A percentile compares a stretch with the other conserved stretches of the same genome.
Evolutionary conservation across 2,329 filamentous ascomycete genomes (phyloP).

Genomic region (Botryosphaeria dothidea): DNA sequence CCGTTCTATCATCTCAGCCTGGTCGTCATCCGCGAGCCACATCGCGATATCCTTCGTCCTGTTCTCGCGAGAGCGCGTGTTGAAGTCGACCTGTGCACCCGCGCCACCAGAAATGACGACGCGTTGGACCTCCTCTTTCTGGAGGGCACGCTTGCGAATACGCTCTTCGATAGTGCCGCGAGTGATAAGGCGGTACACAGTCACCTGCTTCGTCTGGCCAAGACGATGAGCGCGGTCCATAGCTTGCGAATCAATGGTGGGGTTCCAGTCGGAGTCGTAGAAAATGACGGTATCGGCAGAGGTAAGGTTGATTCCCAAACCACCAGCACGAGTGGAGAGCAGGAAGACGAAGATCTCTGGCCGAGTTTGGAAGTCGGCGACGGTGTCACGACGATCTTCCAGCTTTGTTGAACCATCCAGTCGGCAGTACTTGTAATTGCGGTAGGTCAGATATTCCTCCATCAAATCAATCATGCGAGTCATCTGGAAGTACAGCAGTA

Average conservation of each 20-base stretch:
- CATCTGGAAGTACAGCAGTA: slow-evolving; percentile 99
- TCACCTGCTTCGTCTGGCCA: slow-evolving; percentile 92
- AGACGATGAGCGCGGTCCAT: slow-evolving; percentile 99
- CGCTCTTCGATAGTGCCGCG: slow-evolving; percentile 96
- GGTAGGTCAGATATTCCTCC: slow-evolving; percentile 98
- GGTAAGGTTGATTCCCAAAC: slow-evolving; percentile 96
- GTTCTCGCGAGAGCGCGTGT: slow-evolving; percentile 86
- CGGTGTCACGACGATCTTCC: slow-evolving; percentile 93
- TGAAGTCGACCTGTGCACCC: slow-evolving; percentile 89
- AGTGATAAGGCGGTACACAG: slow-evolving; percentile 96
- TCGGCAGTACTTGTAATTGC: slow-evolving; percentile 98
- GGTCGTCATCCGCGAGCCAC: slow-evolving; percentile 97
- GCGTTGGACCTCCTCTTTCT: slow-evolving; percentile 98
- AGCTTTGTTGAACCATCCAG: slow-evolving; percentile 96
- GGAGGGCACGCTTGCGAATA: slow-evolving; percentile 92
- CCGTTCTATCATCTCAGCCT: slow-evolving; percentile 89
- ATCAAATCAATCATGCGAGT: slow-evolving; percentile 99
- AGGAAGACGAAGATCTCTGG: slow-evolving; percentile 97
- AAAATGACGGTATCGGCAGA: slow-evolving; percentile 98
- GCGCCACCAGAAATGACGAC: slow-evolving; percentile 91
- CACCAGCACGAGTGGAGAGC: slow-evolving; percentile 92
- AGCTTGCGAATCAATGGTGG: slow-evolving; percentile 96
- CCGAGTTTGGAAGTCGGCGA: slow-evolving; percentile 92
- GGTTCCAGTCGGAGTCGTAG: slow-evolving; percentile 99
- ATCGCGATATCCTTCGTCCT: slow-evolving; percentile 97